Evolutionary conservation across 108 stramenopile species (phyloP), one percentile per base, ranked within the genome.

Genomic region (Tribonema minus): DNA sequence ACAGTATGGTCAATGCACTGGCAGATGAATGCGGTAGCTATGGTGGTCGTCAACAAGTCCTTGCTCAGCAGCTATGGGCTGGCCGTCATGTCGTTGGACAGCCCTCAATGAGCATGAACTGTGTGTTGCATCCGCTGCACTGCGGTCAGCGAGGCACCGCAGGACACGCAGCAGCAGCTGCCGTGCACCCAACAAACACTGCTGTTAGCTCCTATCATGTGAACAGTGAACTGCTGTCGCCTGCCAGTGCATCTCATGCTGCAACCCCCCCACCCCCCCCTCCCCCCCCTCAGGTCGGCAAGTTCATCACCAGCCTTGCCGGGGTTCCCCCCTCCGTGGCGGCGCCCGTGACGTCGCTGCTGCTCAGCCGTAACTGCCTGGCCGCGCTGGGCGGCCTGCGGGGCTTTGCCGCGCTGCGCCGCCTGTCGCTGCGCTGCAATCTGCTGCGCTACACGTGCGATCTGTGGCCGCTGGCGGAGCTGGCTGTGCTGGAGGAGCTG

Each of bases 301-400:
- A 72, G 25, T 61, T 61, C 40, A 46, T 72, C 61, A 72, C 72
- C 23, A 41, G 32, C 3, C 39, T 72, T 4, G 40, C 25, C 26
- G 72, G 72, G 38, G 72, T 72, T 0, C 61, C 61, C 39, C 23
- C 36, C 3, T n/a, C 60, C 32, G 61, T 72, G 3, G 46, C 72
- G 5, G 60, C 62, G 32, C 61, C 46, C 23, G 61, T 61, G 3
- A 63, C 72, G 36, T 61, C 60, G 3, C 72, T 72, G 26, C 61
- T 72, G 31, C 61, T 72, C 39, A 72, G 72, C 36, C 46, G 58
- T 61, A 72, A 72, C 61, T 61, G 72, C 37, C 63, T 72, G 7
- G 1, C 1, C 25, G 46, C 61, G 31, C 61, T 72, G 28, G 34
- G 62, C 12, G 72, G 72, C 20, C 37, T 72, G 7, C 60, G 35